A percentile compares a stretch with the other conserved stretches of the same genome.
Conservation (phyloP, 768 basidiomycete genomes). For the Mycena filopes region DNA sequence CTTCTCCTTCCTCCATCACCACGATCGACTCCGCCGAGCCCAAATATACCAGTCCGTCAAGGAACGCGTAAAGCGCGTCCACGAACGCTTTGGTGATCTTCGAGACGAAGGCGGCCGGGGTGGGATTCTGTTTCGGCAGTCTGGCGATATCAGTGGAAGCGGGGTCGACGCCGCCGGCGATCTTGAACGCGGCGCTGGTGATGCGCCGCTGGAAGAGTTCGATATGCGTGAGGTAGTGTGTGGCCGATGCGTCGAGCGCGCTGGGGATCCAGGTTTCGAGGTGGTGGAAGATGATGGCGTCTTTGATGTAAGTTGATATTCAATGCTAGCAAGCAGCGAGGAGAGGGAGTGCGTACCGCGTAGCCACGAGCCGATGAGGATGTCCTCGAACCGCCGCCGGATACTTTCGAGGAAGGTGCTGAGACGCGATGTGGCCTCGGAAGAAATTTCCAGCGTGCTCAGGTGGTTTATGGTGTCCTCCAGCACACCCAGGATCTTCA, state of each 20-base stretch:
- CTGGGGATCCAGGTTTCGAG: slow-evolving; percentile 87
- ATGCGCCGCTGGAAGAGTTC: slow-evolving; percentile 85
- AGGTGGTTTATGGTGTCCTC: slow-evolving; percentile 89
- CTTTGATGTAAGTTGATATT: slow-evolving; percentile 53
- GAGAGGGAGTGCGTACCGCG: slow-evolving; percentile 64
- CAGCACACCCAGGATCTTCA: slow-evolving; percentile 84
- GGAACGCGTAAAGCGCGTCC: slow-evolving; percentile 84
- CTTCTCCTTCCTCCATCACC: slow-evolving; percentile 49
- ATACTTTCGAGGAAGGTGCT: slow-evolving; percentile 82
- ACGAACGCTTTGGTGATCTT: slow-evolving; percentile 89
- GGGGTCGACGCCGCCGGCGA: slow-evolving; percentile 81
- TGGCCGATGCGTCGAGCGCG: slow-evolving; percentile 69
- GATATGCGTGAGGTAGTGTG: slow-evolving; percentile 80
- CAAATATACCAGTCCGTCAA: slow-evolving; percentile 88
- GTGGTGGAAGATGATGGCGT: slow-evolving; percentile 83
- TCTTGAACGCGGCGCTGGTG: slow-evolving; percentile 78
- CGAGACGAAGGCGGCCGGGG: slow-evolving; percentile 70
- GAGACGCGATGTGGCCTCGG: slow-evolving; percentile 73
- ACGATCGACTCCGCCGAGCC: slow-evolving; percentile 78
- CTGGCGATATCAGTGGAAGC: slow-evolving; percentile 54
- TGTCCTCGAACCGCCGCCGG: slow-evolving; percentile 90
- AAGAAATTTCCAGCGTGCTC: slow-evolving; percentile 79
- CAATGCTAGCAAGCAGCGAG: slow-evolving; percentile 2
- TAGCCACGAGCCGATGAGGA: slow-evolving; percentile 84
- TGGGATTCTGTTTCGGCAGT: slow-evolving; percentile 65